phyloP scores from a whole-genome alignment of 1,284 basidiomycete species.

The Ustilago trichophora region DNA sequence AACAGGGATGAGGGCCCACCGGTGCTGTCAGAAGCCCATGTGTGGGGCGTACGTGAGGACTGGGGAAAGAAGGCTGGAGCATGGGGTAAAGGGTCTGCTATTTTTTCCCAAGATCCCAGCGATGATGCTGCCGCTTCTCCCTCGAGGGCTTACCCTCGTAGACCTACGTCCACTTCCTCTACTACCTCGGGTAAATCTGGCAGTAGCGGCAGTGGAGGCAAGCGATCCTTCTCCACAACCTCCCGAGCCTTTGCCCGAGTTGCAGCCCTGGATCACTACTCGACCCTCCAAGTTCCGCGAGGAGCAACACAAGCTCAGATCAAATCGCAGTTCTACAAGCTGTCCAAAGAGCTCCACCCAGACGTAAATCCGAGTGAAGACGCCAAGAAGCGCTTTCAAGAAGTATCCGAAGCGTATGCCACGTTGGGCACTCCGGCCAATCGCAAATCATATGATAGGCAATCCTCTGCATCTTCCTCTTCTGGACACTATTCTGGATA shows the following conservation, averaged over 20 bases:
- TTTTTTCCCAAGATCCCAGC: conserved; percentile 67
- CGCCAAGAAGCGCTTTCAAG: conserved; percentile 61
- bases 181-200: not conserved
- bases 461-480: not conserved
- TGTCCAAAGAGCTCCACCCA: conserved; percentile 64
- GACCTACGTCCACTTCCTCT: not conserved
- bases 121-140: not conserved
- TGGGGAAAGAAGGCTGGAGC: conserved; percentile 70
- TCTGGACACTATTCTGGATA: not conserved
- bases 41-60: conserved; percentile 69
- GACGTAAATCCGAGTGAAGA: conserved; percentile 61
- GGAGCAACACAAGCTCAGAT: conserved; percentile 60
- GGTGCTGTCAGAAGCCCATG: conserved; percentile 43
- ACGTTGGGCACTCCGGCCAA: conserved; percentile 44
- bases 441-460: conserved; percentile 20
- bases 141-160: too few species aligned
- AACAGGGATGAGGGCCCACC: conserved; percentile 42
- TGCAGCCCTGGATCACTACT: conserved; percentile 43
- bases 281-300: conserved; percentile 41
- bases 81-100: conserved; percentile 69
- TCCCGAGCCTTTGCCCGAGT: not conserved
- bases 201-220: not conserved
- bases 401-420: conserved; percentile 62
- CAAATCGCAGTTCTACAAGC: conserved; percentile 65
- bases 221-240: conserved; percentile 11